Percentiles rank a stretch among this genome's conserved stretches.
Conservation (phyloP, 176 grass and related monocot genomes). For the Rhipidocladum racemiflorum region DNA sequence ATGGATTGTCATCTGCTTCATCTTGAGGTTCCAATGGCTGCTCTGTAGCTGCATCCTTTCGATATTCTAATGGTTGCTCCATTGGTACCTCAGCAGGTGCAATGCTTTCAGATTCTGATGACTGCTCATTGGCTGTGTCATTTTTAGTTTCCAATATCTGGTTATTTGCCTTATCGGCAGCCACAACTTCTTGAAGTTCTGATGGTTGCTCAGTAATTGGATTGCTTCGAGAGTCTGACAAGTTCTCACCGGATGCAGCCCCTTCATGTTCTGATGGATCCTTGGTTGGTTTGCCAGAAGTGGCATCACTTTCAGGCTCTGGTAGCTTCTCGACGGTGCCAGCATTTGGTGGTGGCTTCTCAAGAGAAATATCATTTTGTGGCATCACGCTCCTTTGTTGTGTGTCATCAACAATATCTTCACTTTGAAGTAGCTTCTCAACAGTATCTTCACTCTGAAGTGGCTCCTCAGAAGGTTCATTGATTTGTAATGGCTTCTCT, state of each 20-base stretch:
- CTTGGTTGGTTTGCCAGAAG: background rate
- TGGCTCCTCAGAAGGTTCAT: conserved; percentile 27
- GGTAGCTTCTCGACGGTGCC: background rate
- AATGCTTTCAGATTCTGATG: background rate
- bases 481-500: conserved; percentile 31
- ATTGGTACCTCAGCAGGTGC: conserved; percentile 2
- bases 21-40: conserved; percentile 30
- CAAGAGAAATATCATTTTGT: background rate
- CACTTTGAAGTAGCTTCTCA: conserved; percentile 30
- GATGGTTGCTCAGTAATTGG: background rate
- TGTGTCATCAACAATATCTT: background rate
- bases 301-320: conserved; percentile 28
- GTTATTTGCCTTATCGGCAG: background rate
- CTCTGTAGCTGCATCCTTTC: background rate
- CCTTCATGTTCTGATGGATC: conserved; percentile 25
- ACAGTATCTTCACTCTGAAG: conserved; percentile 27
- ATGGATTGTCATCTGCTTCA: conserved; percentile 23
- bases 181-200: background rate
- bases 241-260: conserved; percentile 2
- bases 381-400: background rate
- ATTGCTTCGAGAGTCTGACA: background rate
- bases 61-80: conserved; percentile 27
- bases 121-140: background rate
- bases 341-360: background rate
- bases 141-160: conserved; percentile 12